phyloP scores from a whole-genome alignment of 257 asterid genomes.

The Nicotiana paniculata region DNA sequence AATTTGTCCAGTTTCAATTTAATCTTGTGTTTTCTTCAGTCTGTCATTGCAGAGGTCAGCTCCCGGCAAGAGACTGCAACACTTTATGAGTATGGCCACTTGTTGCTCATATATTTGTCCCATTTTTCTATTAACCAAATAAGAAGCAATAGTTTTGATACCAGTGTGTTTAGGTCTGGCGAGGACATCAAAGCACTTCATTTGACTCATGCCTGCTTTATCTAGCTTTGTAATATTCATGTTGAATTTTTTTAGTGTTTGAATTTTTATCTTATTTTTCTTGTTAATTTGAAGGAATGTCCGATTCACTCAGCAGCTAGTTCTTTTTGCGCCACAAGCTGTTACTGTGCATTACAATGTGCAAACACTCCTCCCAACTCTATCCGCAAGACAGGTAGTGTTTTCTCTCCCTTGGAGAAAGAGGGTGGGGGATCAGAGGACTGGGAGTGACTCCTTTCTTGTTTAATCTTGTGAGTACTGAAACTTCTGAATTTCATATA shows the following conservation, averaged over 20 bases:
- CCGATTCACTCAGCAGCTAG: conserved; percentile 93
- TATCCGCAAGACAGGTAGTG: conserved; percentile 87
- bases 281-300: conserved; percentile 57
- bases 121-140: conserved; percentile 4
- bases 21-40: conserved; percentile 43
- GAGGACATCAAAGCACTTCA: not conserved
- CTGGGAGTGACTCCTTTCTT: not conserved
- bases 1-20: conserved; percentile 25
- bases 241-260: not conserved
- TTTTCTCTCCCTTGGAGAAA: not conserved
- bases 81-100: conserved; percentile 73
- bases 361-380: conserved; percentile 89
- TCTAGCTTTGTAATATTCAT: not conserved
- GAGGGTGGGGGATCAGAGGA: not conserved
- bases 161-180: not conserved
- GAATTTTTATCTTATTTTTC: conserved; percentile 2
- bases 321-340: conserved; percentile 97
- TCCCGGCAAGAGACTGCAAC: conserved; percentile 85
- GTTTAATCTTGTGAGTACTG: conserved; percentile 4
- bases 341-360: conserved; percentile 90
- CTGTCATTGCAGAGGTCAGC: conserved; percentile 97
- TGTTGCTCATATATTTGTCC: conserved; percentile 9
- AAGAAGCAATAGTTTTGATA: not conserved
- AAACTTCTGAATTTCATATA: conserved; percentile 22
- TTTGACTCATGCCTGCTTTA: not conserved